Percentiles rank a stretch among this genome's conserved stretches.
These are phyloP conservation scores for Azolla pinnata DNA, from an alignment of 75 land plant species.

Conservation along the genomic window DNA sequence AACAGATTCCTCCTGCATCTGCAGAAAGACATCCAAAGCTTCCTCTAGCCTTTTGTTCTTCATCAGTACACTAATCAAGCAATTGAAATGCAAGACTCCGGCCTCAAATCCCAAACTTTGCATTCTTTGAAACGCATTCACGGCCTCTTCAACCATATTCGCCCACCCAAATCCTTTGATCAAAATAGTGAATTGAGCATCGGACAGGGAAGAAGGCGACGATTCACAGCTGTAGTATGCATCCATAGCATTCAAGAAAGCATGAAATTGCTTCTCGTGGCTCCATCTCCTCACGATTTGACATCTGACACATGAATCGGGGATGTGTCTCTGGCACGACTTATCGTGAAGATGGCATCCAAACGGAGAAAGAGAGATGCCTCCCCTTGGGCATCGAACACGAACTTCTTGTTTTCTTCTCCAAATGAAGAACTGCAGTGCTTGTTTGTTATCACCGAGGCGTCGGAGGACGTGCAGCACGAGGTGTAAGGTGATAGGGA, in stretches of 20 bases:
- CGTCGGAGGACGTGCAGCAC: background rate
- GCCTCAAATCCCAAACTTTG: slow-evolving; percentile 41
- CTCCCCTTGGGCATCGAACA: too few species aligned
- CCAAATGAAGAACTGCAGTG: slow-evolving; percentile 4
- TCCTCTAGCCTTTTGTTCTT: slow-evolving; percentile 24
- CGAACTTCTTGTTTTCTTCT: background rate
- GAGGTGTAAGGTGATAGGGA: background rate
- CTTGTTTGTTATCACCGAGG: background rate
- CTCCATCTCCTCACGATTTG: background rate
- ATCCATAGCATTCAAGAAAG: background rate
- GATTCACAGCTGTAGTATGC: background rate
- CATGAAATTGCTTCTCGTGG: slow-evolving; percentile 1
- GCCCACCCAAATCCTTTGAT: slow-evolving; percentile 37
- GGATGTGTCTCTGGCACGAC: background rate
- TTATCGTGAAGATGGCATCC: background rate
- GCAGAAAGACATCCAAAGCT: slow-evolving; percentile 36
- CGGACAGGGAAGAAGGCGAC: background rate
- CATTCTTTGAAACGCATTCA: slow-evolving; percentile 42
- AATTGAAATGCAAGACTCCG: slow-evolving; percentile 42
- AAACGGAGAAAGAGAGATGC: background rate
- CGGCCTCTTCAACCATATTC: slow-evolving; percentile 36
- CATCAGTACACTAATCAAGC: slow-evolving; percentile 39
- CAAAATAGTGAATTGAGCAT: slow-evolving; percentile 7
- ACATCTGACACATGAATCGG: background rate
- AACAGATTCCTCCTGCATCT: slow-evolving; percentile 33